Conservation (phyloP, 441 rosid genomes). For the Iberis amara region DNA sequence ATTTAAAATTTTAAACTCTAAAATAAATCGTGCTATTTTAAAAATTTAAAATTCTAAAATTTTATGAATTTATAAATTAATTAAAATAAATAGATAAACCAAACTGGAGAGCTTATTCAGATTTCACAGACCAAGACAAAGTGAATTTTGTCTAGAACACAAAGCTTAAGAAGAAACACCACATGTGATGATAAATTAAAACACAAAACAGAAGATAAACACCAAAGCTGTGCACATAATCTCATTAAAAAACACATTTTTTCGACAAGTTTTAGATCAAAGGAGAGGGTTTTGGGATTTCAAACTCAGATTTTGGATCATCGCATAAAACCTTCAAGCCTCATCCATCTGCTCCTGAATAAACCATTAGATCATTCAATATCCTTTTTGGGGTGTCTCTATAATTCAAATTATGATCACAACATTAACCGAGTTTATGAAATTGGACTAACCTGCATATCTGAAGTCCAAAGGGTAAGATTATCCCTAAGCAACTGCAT, state of each 20-base stretch:
- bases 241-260: conserved; percentile 8
- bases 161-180: neutral
- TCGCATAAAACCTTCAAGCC: conserved; percentile 28
- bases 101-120: too few relatives aligned
- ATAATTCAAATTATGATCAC: neutral
- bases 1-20: too few relatives aligned
- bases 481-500: conserved; percentile 54
- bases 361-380: conserved; percentile 13
- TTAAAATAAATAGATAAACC: too few relatives aligned
- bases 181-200: neutral
- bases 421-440: neutral
- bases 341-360: conserved; percentile 38
- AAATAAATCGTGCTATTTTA: too few relatives aligned
- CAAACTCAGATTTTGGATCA: conserved; percentile 3
- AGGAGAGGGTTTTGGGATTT: conserved; percentile 4
- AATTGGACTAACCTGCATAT: conserved; percentile 38
- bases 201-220: conserved; percentile 16
- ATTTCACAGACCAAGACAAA: conserved; percentile 7
- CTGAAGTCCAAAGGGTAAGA: conserved; percentile 48
- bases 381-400: neutral
- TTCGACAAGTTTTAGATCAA: conserved; percentile 30
- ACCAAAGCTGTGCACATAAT: conserved; percentile 32
- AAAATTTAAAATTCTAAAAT: too few relatives aligned
- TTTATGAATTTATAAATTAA: too few relatives aligned
- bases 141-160: neutral